Conservation (phyloP, 495 filamentous ascomycete species). For the Hyaloscypha bicolor region DNA sequence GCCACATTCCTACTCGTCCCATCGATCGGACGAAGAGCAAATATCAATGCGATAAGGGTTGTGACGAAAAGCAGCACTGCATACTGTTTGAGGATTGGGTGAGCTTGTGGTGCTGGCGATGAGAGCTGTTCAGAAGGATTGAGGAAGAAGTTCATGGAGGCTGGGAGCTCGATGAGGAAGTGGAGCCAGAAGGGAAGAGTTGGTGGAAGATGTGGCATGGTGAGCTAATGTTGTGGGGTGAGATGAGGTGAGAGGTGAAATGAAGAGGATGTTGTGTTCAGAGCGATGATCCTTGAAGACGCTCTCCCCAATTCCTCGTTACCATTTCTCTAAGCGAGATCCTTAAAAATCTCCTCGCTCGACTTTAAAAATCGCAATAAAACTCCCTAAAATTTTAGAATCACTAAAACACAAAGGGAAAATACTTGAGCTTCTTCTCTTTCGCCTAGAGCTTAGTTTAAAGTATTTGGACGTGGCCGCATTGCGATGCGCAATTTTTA, state of each 20-base stretch:
- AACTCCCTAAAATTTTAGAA: no score
- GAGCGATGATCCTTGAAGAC: no score
- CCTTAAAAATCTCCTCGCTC: no score
- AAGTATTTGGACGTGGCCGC: no score
- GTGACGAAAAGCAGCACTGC: constrained; percentile 37
- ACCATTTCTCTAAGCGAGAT: no score
- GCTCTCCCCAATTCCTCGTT: no score
- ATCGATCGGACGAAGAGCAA: constrained; percentile 29
- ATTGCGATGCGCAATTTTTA: no score
- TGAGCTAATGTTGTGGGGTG: not conserved
- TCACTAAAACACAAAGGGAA: no score
- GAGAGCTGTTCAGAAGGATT: constrained; percentile 35
- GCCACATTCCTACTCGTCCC: constrained; percentile 32
- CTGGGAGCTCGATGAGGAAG: constrained; percentile 38
- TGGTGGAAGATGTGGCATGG: not conserved
- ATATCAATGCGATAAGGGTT: constrained; percentile 37
- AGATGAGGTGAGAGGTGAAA: not conserved
- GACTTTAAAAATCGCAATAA: no score
- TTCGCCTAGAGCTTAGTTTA: no score
- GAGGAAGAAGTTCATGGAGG: constrained; percentile 38
- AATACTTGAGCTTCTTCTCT: no score
- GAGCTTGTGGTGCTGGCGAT: constrained; percentile 32
- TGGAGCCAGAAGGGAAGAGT: constrained; percentile 38
- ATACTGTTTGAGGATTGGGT: constrained; percentile 40
- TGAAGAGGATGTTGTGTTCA: not conserved